Base-by-base conservation (phyloP, 345 rosid species). In the Orychophragmus violaceus region DNA sequence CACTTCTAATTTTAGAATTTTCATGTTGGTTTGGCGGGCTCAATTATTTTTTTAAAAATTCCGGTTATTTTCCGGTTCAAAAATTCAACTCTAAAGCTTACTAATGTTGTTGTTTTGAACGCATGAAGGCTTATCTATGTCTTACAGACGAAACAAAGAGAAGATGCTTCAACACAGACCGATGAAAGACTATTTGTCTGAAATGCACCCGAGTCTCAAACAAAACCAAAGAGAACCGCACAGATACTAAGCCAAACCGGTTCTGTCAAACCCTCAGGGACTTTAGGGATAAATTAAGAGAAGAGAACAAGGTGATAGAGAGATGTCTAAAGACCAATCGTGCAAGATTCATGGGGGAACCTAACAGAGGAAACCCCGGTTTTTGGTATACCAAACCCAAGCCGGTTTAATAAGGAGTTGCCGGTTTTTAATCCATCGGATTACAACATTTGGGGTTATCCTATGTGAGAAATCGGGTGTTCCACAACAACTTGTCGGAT, bases 221-320 rank as follows among this genome's bases (percentile, higher is more conserved):
- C 32, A 72, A 72, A 46, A 49, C 76, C 36, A 65, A 65, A 64
- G 70, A 72, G 56, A 64, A 5, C 12, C 23, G 29, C 22, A 56
- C 42, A 74, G 28, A 70, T 52, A 36, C 36, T 28, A 67, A 69
- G 53, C 48, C 71, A 18, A 60, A 55, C 24, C 62, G 78, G 49
- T 63, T 85, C 16, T 51, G 74, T 48, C 79, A 48, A 33, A 71
- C 74, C 6, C 68, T 89, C 8, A 80, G 64, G 45, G 79, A 82
- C 28, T 76, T 87, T 3, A 82, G 77, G 42, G 86, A 83, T 11
- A 84, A 87, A 62, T 84, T 90, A 67, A 90, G 62, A 64, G 95
- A 88, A 74, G 99, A 94, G 76, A 84, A 88, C 6, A 83, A 69
- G 16, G 95, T 94, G 69, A 87, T 94, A 55, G 93, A 88, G 68